phyloP scores from a whole-genome alignment of 345 rosid genomes.

The Eucalyptus dawsonii region DNA sequence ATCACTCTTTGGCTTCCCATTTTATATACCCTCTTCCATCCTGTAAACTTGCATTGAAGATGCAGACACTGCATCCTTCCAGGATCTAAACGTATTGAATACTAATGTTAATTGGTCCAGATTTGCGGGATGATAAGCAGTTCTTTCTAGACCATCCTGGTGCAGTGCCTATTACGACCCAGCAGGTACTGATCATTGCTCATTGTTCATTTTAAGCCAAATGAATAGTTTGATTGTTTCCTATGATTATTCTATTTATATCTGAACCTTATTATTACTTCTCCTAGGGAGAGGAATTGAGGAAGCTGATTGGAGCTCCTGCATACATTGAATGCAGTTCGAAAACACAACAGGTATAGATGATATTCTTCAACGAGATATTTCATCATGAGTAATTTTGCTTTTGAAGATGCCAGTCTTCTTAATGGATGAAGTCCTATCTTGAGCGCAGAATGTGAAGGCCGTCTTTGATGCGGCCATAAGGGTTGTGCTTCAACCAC shows the following conservation, averaged over 20 bases:
- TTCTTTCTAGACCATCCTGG: conserved; percentile 90
- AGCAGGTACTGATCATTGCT: conserved; percentile 33
- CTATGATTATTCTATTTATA: background rate
- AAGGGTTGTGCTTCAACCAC: conserved; percentile 83
- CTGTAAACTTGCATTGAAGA: background rate
- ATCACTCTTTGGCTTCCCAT: background rate
- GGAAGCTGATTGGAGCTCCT: conserved; percentile 77
- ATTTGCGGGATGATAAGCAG: conserved; percentile 90
- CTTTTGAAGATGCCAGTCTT: background rate
- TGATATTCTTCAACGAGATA: background rate
- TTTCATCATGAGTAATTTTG: background rate
- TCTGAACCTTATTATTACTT: background rate
- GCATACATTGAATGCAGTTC: conserved; percentile 90
- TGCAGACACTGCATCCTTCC: background rate
- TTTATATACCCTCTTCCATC: background rate
- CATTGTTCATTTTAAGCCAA: background rate
- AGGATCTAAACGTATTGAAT: background rate
- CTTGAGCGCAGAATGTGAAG: conserved; percentile 59
- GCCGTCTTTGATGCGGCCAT: conserved; percentile 80
- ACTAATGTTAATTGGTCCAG: conserved; percentile 21
- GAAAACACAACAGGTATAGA: conserved; percentile 75
- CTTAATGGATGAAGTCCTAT: background rate
- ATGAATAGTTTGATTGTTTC: background rate
- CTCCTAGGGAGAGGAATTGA: conserved; percentile 86
- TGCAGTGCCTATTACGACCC: conserved; percentile 68